Evolutionary conservation across 2,329 filamentous ascomycete species (phyloP), one percentile per base, ranked within the genome.

Genomic region (Neopestalotiopsis sp.): DNA sequence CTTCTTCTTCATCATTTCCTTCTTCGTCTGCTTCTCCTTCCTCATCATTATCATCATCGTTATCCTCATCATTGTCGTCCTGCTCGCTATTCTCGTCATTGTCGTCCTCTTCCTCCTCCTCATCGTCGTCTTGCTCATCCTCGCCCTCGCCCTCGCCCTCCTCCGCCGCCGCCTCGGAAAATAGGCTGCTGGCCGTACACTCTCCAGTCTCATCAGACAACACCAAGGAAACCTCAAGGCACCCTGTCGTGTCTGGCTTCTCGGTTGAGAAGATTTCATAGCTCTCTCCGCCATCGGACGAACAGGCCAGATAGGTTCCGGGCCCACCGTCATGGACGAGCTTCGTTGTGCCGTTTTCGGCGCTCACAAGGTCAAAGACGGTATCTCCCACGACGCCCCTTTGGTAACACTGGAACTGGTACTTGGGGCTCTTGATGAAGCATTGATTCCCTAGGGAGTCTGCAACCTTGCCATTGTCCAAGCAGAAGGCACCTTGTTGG

Each of bases 401-500:
- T 40, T 42, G 40, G 34, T 73, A 74, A 45, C 76, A 78, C 52
- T 75, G 70, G 60, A 78, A 77, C 58, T 76, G 71, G 34, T 75
- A 68, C 6, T 66, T 65, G 7, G 75, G 75, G 17, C 38, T 68
- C 49, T 71, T 70, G 72, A 77, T 76, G 67, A 75, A 77, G 72
- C 76, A 78, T 32, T 72, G 73, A 52, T 77, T 72, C 7, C 72
- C 72, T 5, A 75, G 69, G 14, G 59, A 34, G 64, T 77, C 76
- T 42, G 72, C 67, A 66, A 78, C 70, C 13, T 73, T 75, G 52
- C 72, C 72, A 6, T 70, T 69, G 45, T 76, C 71, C 5, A 76
- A 67, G 45, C 75, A 76, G 66, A 78, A 77, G 1, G 70, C 71
- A 57, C 72, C 75, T 60, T 76, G 72, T 28, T 76, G 76, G 40